Conservation (phyloP, 1,139 yeast species). For the Pichia sp. region DNA sequence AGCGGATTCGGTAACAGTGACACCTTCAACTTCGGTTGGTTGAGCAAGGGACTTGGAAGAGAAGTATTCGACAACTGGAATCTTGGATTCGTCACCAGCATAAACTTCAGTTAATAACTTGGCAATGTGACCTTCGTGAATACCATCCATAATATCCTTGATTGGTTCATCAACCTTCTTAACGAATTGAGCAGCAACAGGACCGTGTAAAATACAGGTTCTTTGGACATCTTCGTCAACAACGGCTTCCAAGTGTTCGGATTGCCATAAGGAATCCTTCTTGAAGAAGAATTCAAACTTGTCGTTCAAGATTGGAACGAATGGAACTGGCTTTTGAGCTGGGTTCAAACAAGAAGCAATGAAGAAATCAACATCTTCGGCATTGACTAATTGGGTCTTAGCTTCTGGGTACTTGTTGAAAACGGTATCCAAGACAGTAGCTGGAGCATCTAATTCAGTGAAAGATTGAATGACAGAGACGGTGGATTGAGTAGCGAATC, state of each 20-base stretch:
- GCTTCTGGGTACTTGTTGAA: conserved; percentile 72
- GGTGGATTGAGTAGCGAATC: conserved; percentile 64
- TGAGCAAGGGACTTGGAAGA: conserved; percentile 42
- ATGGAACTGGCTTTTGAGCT: conserved; percentile 95
- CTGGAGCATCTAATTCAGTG: conserved; percentile 67
- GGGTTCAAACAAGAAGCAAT: conserved; percentile 82
- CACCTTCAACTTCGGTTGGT: conserved; percentile 33
- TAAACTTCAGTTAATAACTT: conserved; percentile 69
- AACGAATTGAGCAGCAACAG: conserved; percentile 95
- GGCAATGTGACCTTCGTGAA: conserved; percentile 87
- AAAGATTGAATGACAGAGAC: conserved; percentile 75
- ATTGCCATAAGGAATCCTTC: conserved; percentile 99
- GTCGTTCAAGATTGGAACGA: conserved; percentile 92
- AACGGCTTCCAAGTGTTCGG: conserved; percentile 95
- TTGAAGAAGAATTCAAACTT: conserved; percentile 95
- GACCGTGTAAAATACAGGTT: conserved; percentile 98
- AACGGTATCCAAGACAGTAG: conserved; percentile 54
- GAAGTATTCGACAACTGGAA: conserved; percentile 89
- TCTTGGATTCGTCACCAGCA: conserved; percentile 60
- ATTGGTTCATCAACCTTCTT: conserved; percentile 89
- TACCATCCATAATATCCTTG: conserved; percentile 80
- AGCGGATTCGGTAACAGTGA: conserved; percentile 38
- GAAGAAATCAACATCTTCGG: conserved; percentile 95
- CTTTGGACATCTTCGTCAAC: conserved; percentile 96
- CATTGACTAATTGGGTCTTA: conserved; percentile 78